These are phyloP conservation scores for Fomitopsis pinicola DNA, from an alignment of 1,284 basidiomycete genomes.

Conservation along the genomic window DNA sequence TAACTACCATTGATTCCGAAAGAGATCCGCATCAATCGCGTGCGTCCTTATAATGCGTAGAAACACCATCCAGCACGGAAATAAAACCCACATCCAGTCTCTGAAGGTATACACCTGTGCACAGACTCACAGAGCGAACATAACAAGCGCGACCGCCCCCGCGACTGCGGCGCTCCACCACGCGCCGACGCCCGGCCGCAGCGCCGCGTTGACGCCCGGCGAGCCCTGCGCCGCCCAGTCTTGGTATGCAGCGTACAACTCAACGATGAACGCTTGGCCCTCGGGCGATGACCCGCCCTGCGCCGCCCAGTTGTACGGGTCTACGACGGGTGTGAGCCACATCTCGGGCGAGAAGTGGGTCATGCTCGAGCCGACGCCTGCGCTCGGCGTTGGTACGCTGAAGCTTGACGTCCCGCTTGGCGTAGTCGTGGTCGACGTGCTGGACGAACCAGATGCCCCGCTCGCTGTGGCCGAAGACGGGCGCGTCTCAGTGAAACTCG, in stretches of 20 bases:
- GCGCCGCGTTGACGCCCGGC: constrained; percentile 26
- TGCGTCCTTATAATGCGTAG: too few species aligned
- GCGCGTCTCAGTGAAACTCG: not conserved
- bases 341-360: constrained; percentile 50
- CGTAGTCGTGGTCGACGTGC: constrained; percentile 9
- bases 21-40: too few species aligned
- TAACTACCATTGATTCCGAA: too few species aligned
- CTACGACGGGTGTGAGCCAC: constrained; percentile 49
- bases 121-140: too few species aligned
- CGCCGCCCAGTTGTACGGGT: constrained; percentile 39
- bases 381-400: not conserved
- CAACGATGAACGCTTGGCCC: constrained; percentile 51
- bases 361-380: constrained; percentile 15
- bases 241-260: constrained; percentile 47
- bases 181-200: not conserved
- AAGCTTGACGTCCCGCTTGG: not conserved
- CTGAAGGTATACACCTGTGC: too few species aligned
- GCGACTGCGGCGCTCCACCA: not conserved
- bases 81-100: too few species aligned
- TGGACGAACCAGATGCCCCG: not conserved
- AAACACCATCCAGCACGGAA: too few species aligned
- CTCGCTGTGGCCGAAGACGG: constrained; percentile 4
- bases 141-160: not conserved
- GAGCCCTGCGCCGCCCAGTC: constrained; percentile 42
- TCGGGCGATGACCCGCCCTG: constrained; percentile 44